Evolutionary conservation across 495 filamentous ascomycete genomes (phyloP).

Genomic region (Corynascus novoguineensis): DNA sequence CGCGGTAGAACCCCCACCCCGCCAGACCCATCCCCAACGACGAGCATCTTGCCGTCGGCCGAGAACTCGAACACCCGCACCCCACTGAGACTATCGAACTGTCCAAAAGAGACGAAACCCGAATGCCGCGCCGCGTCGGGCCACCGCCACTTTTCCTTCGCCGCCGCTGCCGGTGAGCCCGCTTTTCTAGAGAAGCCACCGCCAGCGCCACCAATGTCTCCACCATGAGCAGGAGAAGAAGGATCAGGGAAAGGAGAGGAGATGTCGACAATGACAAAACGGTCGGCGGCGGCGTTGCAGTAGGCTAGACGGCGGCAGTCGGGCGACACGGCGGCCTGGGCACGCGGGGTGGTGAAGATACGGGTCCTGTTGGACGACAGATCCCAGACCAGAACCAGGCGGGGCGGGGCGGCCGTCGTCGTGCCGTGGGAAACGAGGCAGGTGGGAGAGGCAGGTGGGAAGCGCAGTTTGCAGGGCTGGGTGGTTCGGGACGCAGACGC

Average conservation of each 20-base stretch:
- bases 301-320: slow-evolving; percentile 29
- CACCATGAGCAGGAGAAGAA: no score
- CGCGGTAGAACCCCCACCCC: slow-evolving; percentile 25
- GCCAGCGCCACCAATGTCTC: no score
- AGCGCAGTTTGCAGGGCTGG: slow-evolving; percentile 24
- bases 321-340: slow-evolving; percentile 26
- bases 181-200: no score
- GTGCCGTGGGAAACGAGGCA: slow-evolving; percentile 23
- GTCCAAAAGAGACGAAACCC: slow-evolving; percentile 21
- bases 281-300: slow-evolving; percentile 14
- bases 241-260: no score
- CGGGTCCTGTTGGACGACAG: slow-evolving; percentile 21
- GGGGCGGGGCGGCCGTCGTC: slow-evolving; percentile 1
- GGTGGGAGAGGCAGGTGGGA: slow-evolving; percentile 18
- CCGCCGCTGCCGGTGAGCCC: no score
- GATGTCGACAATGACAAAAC: slow-evolving; percentile 25
- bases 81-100: slow-evolving; percentile 21
- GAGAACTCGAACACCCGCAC: slow-evolving; percentile 32
- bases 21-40: slow-evolving; percentile 25
- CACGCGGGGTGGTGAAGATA: slow-evolving; percentile 23
- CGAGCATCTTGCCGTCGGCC: slow-evolving; percentile 20
- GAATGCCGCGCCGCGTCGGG: slow-evolving; percentile 12
- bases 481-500: slow-evolving; percentile 21
- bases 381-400: slow-evolving; percentile 28
- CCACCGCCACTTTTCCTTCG: slow-evolving; percentile 27